Evolutionary conservation across 2,329 filamentous ascomycete genomes (phyloP), one percentile per base, ranked within the genome.

Genomic region (Atkinsonella hypoxylon): DNA sequence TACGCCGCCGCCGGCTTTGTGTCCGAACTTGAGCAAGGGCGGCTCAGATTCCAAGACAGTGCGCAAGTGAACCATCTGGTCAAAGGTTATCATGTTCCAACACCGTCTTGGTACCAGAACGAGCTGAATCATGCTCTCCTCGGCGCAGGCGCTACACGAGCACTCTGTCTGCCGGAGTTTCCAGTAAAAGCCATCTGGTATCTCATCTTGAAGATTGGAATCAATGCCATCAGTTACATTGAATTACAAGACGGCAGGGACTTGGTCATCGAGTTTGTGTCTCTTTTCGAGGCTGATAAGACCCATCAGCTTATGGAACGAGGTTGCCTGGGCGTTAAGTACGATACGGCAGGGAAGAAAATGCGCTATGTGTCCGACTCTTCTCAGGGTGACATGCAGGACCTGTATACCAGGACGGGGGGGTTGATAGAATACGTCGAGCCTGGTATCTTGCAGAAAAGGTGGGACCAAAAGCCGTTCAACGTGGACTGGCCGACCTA

Each of bases 251-350:
- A 36, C 0, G 32, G 26, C 1, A 50, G 50, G 7, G 22, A 36
- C 12, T 41, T 64, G 0, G 40, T 13, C 0, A 12, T 65, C 0
- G 62, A 64, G 11, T 50, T 64, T 17, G 13, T 42, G 0, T 56
- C 49, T 1, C n/a, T 58, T 0, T 55, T 55, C 1, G 41, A 58
- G 5, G 52, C 59, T 2, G 41, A 38, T 0, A 49, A 31, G 10
- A 47, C 48, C 9, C 17, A 13, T 13, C 30, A 11, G 26, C n/a
- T 31, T 12, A 22, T 48, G 5, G 18, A 34, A 22, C 8, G 10
- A 17, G 45, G 42, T 13, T 10, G 26, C 32, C 6, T 41, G 9
- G 13, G n/a, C 13, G 34, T 52, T 36, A 13, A n/a, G 4, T 52
- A 52, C 36, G 26, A 43, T 36, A 34, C 34, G 6, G 3, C 2